These are phyloP conservation scores for Cyclotella kingstonii DNA, from an alignment of 108 stramenopile genomes.

Conservation along the genomic window DNA sequence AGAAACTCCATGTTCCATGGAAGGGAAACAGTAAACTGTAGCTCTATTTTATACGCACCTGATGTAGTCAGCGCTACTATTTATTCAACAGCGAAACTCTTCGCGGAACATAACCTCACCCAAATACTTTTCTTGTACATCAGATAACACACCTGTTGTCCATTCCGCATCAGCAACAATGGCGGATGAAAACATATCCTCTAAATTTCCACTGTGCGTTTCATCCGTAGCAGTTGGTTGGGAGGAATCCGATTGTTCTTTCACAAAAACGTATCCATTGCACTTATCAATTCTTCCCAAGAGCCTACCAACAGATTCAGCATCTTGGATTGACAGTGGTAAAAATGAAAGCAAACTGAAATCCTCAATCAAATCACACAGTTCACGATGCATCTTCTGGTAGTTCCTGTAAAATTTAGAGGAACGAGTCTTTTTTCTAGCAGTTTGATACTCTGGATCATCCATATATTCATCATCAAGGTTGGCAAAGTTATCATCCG, in stretches of 20 bases:
- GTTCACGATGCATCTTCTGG: conserved; percentile 55
- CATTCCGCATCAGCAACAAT: conserved; percentile 47
- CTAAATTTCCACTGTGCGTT: conserved; percentile 21
- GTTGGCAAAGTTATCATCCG: conserved; percentile 11
- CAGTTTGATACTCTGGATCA: conserved; percentile 74
- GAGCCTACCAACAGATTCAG: conserved; percentile 76
- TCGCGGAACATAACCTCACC: conserved; percentile 44
- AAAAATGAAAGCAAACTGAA: conserved; percentile 73
- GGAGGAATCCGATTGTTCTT: too few species aligned
- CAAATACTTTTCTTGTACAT: conserved; percentile 50
- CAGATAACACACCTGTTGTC: conserved; percentile 32
- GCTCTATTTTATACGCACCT: too few species aligned
- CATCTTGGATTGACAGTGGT: conserved; percentile 76
- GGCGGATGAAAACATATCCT: conserved; percentile 40
- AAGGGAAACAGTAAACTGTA: too few species aligned
- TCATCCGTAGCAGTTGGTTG: too few species aligned
- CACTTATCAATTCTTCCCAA: conserved; percentile 77
- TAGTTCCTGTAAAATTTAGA: conserved; percentile 64
- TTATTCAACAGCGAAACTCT: conserved; percentile 32
- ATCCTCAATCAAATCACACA: conserved; percentile 82
- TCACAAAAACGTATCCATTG: conserved; percentile 82
- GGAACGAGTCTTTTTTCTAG: conserved; percentile 45
- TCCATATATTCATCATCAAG: conserved; percentile 47
- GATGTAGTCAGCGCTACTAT: too few species aligned
- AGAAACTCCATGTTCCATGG: too few species aligned